Conservation (phyloP, 2,329 filamentous ascomycete genomes). For the Elsinoe australis region DNA sequence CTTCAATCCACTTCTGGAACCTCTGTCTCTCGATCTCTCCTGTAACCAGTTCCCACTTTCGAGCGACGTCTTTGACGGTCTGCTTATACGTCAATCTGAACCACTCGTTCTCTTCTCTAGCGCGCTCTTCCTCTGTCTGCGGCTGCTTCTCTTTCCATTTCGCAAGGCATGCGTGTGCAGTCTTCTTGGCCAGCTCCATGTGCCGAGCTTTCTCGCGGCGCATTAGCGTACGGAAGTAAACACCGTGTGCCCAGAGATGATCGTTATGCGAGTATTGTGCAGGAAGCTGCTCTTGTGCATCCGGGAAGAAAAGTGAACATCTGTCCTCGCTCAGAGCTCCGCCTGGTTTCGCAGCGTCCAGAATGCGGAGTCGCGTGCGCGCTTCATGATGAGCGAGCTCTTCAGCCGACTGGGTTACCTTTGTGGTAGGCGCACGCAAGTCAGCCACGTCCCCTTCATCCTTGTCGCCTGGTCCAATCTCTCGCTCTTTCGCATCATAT, state of each 20-base stretch:
- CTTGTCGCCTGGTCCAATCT: constrained; percentile 41
- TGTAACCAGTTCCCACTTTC: constrained; percentile 53
- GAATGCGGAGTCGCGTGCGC: constrained; percentile 57
- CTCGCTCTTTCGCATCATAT: constrained; percentile 29
- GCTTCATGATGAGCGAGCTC: constrained; percentile 57
- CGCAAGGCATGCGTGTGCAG: constrained; percentile 70
- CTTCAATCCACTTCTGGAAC: constrained; percentile 52
- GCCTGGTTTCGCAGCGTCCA: constrained; percentile 65
- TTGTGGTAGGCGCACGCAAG: constrained; percentile 39
- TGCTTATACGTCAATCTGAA: constrained; percentile 63
- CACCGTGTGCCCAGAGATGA: constrained; percentile 69
- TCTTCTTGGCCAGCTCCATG: constrained; percentile 63
- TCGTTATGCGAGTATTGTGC: constrained; percentile 81
- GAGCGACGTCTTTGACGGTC: constrained; percentile 57
- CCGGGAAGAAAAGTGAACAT: constrained; percentile 66
- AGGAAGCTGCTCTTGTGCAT: constrained; percentile 59
- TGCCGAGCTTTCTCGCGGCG: constrained; percentile 71
- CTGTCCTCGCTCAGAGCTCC: constrained; percentile 63
- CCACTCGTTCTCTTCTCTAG: constrained; percentile 62
- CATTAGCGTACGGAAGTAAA: constrained; percentile 75
- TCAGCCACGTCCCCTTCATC: constrained; percentile 30
- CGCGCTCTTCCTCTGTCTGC: constrained; percentile 71
- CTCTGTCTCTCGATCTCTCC: constrained; percentile 51
- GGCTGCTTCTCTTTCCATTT: constrained; percentile 67
- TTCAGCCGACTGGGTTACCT: constrained; percentile 44